These are phyloP conservation scores for Diaporthe longicolla DNA, from an alignment of 2,329 filamentous ascomycete genomes.

Conservation along the genomic window DNA sequence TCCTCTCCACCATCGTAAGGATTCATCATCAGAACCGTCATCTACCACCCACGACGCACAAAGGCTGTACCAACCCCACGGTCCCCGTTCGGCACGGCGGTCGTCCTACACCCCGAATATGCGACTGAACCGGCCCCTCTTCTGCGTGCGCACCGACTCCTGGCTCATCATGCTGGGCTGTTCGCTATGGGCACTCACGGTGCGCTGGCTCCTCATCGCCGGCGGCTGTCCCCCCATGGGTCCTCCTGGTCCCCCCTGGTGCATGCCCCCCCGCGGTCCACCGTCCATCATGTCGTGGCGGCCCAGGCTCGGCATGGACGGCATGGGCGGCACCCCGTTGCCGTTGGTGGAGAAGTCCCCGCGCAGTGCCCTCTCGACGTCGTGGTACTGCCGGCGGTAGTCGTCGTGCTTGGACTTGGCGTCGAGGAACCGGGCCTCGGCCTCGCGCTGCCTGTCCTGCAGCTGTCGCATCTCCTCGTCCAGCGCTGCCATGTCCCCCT, in stretches of 20 bases:
- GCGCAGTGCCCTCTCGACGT: slow-evolving; percentile 58
- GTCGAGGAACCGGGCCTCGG: slow-evolving; percentile 58
- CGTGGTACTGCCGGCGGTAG: slow-evolving; percentile 57
- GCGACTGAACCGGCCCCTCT: slow-evolving; percentile 40
- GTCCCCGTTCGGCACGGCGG: background rate
- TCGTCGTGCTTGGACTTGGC: slow-evolving; percentile 61
- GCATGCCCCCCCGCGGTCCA: slow-evolving; percentile 4
- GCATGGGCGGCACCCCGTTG: slow-evolving; percentile 20
- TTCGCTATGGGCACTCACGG: slow-evolving; percentile 37
- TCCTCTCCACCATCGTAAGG: background rate
- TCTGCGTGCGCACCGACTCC: slow-evolving; percentile 40
- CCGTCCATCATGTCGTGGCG: slow-evolving; percentile 17
- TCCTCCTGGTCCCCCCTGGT: background rate
- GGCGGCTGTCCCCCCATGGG: slow-evolving; percentile 25
- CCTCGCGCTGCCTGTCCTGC: slow-evolving; percentile 57
- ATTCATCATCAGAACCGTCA: background rate
- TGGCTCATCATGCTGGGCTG: slow-evolving; percentile 42
- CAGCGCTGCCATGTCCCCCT: slow-evolving; percentile 57
- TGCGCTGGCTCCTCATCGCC: slow-evolving; percentile 37
- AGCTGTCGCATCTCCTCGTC: slow-evolving; percentile 59
- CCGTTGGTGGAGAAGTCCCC: slow-evolving; percentile 51
- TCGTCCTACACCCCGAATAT: slow-evolving; percentile 36
- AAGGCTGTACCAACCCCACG: background rate
- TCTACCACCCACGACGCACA: background rate
- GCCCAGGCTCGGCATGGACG: slow-evolving; percentile 38